Conservation (phyloP, 202 grass and related monocot genomes). For the Sporobolus alterniflorus region DNA sequence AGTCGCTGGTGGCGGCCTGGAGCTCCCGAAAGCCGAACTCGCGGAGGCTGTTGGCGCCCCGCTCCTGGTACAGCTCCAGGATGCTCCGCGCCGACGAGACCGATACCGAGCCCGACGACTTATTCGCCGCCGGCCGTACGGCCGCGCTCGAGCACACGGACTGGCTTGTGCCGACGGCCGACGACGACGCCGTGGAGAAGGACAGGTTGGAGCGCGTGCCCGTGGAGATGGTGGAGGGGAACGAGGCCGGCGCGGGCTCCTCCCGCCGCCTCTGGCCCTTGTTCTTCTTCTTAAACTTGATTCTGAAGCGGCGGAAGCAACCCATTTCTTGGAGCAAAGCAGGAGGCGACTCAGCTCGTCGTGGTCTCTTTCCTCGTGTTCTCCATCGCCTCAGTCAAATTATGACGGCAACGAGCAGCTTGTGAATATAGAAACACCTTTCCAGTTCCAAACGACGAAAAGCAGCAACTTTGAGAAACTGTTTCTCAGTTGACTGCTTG, state of each 20-base stretch:
- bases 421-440: neutral
- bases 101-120: slow-evolving; percentile 49
- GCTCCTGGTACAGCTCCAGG: slow-evolving; percentile 81
- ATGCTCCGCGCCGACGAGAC: slow-evolving; percentile 65
- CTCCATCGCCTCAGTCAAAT: slow-evolving; percentile 19
- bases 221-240: slow-evolving; percentile 35
- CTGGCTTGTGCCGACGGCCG: slow-evolving; percentile 32
- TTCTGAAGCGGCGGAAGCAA: slow-evolving; percentile 40
- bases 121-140: slow-evolving; percentile 4
- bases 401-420: neutral
- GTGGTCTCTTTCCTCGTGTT: neutral
- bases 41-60: slow-evolving; percentile 52
- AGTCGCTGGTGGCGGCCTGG: slow-evolving; percentile 65
- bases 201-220: slow-evolving; percentile 27
- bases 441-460: neutral
- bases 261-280: slow-evolving; percentile 9
- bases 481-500: neutral
- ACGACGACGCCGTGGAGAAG: slow-evolving; percentile 36
- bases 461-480: neutral
- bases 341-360: slow-evolving; percentile 11
- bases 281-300: neutral
- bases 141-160: slow-evolving; percentile 39
- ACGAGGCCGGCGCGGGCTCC: slow-evolving; percentile 8
- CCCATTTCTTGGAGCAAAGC: slow-evolving; percentile 16
- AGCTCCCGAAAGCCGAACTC: slow-evolving; percentile 66